Percentiles rank a stretch among this genome's conserved stretches.
These are phyloP conservation scores for Cryphonectria japonica DNA, from an alignment of 2,329 filamentous ascomycete species.

Conservation along the genomic window DNA sequence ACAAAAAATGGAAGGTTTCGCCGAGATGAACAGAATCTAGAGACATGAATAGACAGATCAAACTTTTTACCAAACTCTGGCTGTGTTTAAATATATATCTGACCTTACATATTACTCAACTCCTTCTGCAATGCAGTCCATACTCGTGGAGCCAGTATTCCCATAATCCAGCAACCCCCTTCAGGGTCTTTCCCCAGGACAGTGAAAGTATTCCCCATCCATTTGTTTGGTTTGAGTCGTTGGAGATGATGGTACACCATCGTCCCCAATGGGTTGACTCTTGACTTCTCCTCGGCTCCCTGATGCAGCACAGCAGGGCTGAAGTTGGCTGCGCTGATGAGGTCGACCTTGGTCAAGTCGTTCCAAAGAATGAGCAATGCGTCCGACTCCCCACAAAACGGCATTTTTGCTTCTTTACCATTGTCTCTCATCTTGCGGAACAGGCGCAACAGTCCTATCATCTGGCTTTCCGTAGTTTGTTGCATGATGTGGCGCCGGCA, in stretches of 20 bases:
- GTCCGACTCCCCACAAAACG: conserved; percentile 39
- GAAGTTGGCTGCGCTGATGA: conserved; percentile 44
- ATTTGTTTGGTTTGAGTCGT: conserved; percentile 14
- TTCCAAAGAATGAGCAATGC: conserved; percentile 41
- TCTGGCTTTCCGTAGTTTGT: conserved; percentile 41
- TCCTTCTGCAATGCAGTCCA: neutral
- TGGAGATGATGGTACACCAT: conserved; percentile 31
- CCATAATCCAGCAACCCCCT: conserved; percentile 37
- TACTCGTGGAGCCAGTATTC: conserved; percentile 15
- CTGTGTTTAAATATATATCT: neutral
- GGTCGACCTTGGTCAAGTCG: conserved; percentile 45
- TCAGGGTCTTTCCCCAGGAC: conserved; percentile 37
- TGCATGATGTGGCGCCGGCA: conserved; percentile 40
- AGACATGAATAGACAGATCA: neutral
- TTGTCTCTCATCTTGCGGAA: conserved; percentile 30
- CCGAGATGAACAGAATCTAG: neutral
- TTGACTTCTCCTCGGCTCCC: conserved; percentile 19
- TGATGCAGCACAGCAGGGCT: conserved; percentile 35
- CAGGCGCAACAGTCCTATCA: conserved; percentile 36
- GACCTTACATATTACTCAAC: neutral
- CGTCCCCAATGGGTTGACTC: conserved; percentile 30
- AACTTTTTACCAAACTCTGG: neutral
- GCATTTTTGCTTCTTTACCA: conserved; percentile 31
- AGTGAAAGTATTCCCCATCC: conserved; percentile 28
- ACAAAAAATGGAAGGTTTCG: neutral